Conservation (phyloP, 2,329 filamentous ascomycete species). For the Cladosporium sp. region DNA sequence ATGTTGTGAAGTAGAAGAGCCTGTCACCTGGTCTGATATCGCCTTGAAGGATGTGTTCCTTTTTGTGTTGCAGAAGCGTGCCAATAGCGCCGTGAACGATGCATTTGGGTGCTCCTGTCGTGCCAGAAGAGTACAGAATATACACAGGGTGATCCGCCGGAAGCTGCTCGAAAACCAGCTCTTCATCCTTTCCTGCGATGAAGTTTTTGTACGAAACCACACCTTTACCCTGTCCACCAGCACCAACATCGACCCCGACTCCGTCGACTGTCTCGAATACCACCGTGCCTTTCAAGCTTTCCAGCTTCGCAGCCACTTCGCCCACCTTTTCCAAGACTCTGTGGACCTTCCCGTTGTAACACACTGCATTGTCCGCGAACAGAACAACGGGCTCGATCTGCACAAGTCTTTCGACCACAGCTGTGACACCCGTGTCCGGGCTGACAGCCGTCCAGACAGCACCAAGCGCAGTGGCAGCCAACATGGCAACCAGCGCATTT, state of each 20-base stretch:
- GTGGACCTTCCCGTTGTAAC: slow-evolving; percentile 91
- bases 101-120: slow-evolving; percentile 83
- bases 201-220: slow-evolving; percentile 23
- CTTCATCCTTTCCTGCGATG: slow-evolving; percentile 4
- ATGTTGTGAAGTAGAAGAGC: slow-evolving; percentile 92
- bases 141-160: slow-evolving; percentile 87
- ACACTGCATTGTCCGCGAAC: slow-evolving; percentile 83
- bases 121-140: slow-evolving; percentile 90
- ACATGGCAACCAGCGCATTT: slow-evolving; percentile 83
- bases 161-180: slow-evolving; percentile 68
- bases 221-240: slow-evolving; percentile 7
- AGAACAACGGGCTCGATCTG: slow-evolving; percentile 83
- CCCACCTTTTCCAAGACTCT: slow-evolving; percentile 74
- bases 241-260: slow-evolving; percentile 17
- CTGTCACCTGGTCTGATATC: slow-evolving; percentile 72
- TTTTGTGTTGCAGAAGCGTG: slow-evolving; percentile 94
- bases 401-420: slow-evolving; percentile 80
- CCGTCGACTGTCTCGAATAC: slow-evolving; percentile 67
- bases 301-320: slow-evolving; percentile 71
- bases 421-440: slow-evolving; percentile 87
- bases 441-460: slow-evolving; percentile 93
- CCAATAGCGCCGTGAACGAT: slow-evolving; percentile 91
- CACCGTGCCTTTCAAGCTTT: slow-evolving; percentile 69
- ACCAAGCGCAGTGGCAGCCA: slow-evolving; percentile 78
- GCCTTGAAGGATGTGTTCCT: slow-evolving; percentile 87